Percentiles rank a stretch among this genome's conserved stretches.
Evolutionary conservation across 441 rosid genomes (phyloP).

Genomic region (Sinapis alba): DNA sequence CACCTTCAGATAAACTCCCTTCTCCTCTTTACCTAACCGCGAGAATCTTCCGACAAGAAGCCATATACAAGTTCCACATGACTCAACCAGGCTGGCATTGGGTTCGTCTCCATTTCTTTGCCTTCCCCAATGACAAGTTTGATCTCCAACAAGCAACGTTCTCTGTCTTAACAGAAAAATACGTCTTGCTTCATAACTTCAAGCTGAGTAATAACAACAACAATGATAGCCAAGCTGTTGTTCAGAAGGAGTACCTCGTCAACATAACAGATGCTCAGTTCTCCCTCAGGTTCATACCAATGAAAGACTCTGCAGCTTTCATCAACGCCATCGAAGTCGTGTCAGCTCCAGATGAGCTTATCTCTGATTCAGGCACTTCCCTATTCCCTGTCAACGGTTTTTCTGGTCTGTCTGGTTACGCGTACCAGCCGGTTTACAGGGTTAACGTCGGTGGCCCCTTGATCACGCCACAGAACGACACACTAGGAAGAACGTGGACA

Average conservation of each 20-base stretch:
- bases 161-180: constrained; percentile 48
- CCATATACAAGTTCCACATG: constrained; percentile 49
- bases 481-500: constrained; percentile 31
- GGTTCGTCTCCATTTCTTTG: constrained; percentile 67
- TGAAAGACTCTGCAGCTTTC: constrained; percentile 64
- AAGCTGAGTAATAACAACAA: constrained; percentile 39
- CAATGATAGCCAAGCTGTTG: constrained; percentile 14
- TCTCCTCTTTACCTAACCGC: constrained; percentile 59
- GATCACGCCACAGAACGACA: constrained; percentile 24
- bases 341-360: constrained; percentile 57
- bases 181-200: constrained; percentile 63
- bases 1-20: constrained; percentile 53
- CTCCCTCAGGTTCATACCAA: constrained; percentile 51
- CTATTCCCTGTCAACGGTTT: constrained; percentile 51
- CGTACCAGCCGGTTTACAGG: constrained; percentile 51
- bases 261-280: constrained; percentile 47
- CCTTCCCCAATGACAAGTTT: constrained; percentile 40
- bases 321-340: constrained; percentile 75
- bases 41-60: constrained; percentile 50
- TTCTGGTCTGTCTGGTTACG: constrained; percentile 42
- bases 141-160: constrained; percentile 54
- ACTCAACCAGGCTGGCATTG: constrained; percentile 62
- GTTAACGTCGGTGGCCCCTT: constrained; percentile 25
- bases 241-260: constrained; percentile 59
- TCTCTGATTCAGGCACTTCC: constrained; percentile 48